Evolutionary conservation across 352 stramenopile species (phyloP), one percentile per base, ranked within the genome.

Genomic region (Phytophthora uliginosa): DNA sequence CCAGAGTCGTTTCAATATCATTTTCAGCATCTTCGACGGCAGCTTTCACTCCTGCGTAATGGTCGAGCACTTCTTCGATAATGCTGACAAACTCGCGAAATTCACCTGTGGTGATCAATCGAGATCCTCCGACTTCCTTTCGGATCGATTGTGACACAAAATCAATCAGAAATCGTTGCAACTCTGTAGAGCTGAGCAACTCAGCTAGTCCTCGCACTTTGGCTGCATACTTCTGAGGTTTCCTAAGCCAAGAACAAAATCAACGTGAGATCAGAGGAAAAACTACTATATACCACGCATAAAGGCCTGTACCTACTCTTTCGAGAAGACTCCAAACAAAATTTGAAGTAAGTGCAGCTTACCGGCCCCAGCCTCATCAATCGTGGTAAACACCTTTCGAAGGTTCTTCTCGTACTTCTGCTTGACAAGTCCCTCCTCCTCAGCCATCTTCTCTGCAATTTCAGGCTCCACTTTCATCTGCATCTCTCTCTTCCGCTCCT

Each of bases 81-180:
- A 88, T 90, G 9, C 64, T 28, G 0, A 90, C 69, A 61, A 94
- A 89, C 17, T 87, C 79, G 15, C 74, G 59, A 55, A 92, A 92
- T 26, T 92, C 82, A 2, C 24, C 13, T 38, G 74, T 31, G 13
- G 71, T 75, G 26, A 94, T 59, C 28, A 68, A 28, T 15, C 4
- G 71, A 15, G 40, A n/a, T 6, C 34, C 54, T 20, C 6, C 22
- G 13, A 31, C 73, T n/a, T 84, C 61, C 4, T 74, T 54, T 18
- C 51, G 38, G 3, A 66, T 63, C 17, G 66, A 59, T 12, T 63
- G 69, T 0, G 84, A 81, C 1, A 85, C 76, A 58, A 90, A 94
- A 17, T 86, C 75, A 15, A 92, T 63, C 10, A 94, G 68, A 59
- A 92, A 91, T 20, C 79, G 77, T 57, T 94, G 86, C 20, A 94